phyloP scores from a whole-genome alignment of 192 early-diverging fungal species.

The Physocladia obscura region DNA sequence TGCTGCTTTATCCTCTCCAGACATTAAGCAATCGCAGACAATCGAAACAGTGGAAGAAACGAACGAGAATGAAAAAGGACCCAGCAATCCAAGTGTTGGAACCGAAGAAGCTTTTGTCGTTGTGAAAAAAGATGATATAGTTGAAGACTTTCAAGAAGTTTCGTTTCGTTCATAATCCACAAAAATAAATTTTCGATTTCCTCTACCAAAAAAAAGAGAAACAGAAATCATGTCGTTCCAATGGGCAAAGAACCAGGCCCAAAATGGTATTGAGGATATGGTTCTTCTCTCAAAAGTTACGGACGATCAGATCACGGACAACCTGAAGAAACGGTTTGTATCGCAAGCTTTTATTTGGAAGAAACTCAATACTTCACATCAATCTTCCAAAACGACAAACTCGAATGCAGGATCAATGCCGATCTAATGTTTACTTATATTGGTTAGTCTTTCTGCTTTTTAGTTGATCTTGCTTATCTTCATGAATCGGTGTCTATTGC shows the following conservation, averaged over 20 bases:
- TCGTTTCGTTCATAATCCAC: too few relatives aligned
- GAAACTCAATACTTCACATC: neutral
- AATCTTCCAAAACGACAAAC: neutral
- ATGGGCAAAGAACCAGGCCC: conserved; percentile 26
- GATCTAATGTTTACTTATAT: conserved; percentile 88
- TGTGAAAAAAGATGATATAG: neutral
- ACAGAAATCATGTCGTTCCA: conserved; percentile 19
- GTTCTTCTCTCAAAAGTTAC: conserved; percentile 88
- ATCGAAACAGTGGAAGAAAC: too few relatives aligned
- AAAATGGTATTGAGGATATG: conserved; percentile 70
- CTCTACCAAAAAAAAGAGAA: neutral
- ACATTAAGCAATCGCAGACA: too few relatives aligned
- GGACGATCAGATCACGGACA: conserved; percentile 89
- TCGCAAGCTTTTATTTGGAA: neutral
- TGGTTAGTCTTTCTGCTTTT: conserved; percentile 30
- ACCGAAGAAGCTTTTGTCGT: neutral
- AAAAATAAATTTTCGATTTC: conserved; percentile 1
- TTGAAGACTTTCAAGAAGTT: neutral
- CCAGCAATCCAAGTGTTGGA: too few relatives aligned
- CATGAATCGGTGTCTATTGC: too few relatives aligned
- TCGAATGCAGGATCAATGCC: conserved; percentile 40
- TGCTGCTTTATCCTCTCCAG: too few relatives aligned
- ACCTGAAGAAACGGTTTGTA: conserved; percentile 79
- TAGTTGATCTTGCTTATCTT: neutral
- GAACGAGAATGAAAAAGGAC: too few relatives aligned